A percentile compares a stretch with the other conserved stretches of the same genome.
Evolutionary conservation across 805 yeast species (phyloP).

Genomic region (Yamadazyma nakazawae): DNA sequence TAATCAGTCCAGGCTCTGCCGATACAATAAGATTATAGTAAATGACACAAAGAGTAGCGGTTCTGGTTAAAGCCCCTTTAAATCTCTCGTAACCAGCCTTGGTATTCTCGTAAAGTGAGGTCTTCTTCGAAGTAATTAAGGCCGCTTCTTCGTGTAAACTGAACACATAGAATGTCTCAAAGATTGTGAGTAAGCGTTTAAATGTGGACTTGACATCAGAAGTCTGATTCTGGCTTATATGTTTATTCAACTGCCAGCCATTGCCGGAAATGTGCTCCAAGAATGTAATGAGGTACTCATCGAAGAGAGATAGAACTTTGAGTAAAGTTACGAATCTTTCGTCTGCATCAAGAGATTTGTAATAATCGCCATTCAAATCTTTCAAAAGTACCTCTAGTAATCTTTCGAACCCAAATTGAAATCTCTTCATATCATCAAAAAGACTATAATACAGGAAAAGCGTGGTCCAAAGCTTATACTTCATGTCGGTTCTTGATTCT

Average conservation of each 20-base stretch:
- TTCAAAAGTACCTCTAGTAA: constrained; percentile 45
- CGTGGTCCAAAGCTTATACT: constrained; percentile 72
- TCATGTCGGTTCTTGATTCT: constrained; percentile 61
- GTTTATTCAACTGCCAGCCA: constrained; percentile 30
- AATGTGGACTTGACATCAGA: background rate
- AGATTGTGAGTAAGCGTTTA: constrained; percentile 23
- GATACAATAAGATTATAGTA: constrained; percentile 25
- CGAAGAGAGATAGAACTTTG: constrained; percentile 51
- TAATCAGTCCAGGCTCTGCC: background rate
- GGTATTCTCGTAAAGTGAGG: constrained; percentile 44
- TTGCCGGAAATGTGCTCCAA: constrained; percentile 21
- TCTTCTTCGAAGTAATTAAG: constrained; percentile 29
- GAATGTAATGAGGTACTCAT: constrained; percentile 44
- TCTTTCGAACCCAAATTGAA: constrained; percentile 49
- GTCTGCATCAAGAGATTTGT: constrained; percentile 17
- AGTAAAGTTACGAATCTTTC: constrained; percentile 43
- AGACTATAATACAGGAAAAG: constrained; percentile 54
- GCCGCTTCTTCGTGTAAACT: constrained; percentile 53
- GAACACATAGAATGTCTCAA: constrained; percentile 46
- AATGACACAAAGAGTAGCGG: constrained; percentile 34
- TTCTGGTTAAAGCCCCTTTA: constrained; percentile 42
- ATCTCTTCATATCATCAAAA: constrained; percentile 25
- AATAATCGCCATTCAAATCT: constrained; percentile 25
- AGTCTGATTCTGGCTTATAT: background rate
- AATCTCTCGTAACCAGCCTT: constrained; percentile 41